Percentiles rank a stretch among this genome's conserved stretches.
Conservation (phyloP, 208 protist genomes). For the Crithidia bombi region DNA sequence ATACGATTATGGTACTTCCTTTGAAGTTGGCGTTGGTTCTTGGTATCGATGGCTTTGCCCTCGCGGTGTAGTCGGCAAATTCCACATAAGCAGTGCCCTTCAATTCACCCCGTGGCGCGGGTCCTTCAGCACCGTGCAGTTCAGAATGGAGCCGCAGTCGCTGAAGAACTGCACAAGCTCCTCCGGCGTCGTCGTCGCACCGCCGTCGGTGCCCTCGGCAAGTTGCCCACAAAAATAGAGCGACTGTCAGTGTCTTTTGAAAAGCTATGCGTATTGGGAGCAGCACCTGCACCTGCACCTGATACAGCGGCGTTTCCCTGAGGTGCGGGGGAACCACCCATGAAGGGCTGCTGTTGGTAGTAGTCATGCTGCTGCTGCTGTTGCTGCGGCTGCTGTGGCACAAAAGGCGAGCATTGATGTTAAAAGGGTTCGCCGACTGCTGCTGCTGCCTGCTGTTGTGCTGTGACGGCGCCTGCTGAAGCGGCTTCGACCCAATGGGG, state of each 20-base stretch:
- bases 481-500: conserved; percentile 3
- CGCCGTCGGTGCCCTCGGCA: conserved; percentile 73
- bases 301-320: background rate
- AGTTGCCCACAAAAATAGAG: conserved; percentile 87
- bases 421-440: conserved; percentile 18
- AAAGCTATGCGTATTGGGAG: conserved; percentile 50
- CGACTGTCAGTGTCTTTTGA: conserved; percentile 83
- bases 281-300: background rate
- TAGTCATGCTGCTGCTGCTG: conserved; percentile 22
- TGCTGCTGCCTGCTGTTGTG: conserved; percentile 31
- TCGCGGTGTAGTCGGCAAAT: conserved; percentile 76
- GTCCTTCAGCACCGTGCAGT: conserved; percentile 85
- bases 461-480: conserved; percentile 20
- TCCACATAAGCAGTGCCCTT: conserved; percentile 90
- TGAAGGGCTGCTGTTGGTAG: conserved; percentile 8
- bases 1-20: conserved; percentile 89
- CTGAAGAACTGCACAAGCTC: conserved; percentile 84
- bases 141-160: conserved; percentile 80
- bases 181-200: conserved; percentile 71
- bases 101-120: conserved; percentile 73
- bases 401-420: conserved; percentile 27
- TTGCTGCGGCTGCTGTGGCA: conserved; percentile 18
- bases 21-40: conserved; percentile 89
- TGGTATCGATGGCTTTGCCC: conserved; percentile 84
- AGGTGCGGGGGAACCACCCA: background rate